These are phyloP conservation scores for Helicostylum pulchrum DNA, from an alignment of 192 early-diverging fungal species.

Conservation along the genomic window DNA sequence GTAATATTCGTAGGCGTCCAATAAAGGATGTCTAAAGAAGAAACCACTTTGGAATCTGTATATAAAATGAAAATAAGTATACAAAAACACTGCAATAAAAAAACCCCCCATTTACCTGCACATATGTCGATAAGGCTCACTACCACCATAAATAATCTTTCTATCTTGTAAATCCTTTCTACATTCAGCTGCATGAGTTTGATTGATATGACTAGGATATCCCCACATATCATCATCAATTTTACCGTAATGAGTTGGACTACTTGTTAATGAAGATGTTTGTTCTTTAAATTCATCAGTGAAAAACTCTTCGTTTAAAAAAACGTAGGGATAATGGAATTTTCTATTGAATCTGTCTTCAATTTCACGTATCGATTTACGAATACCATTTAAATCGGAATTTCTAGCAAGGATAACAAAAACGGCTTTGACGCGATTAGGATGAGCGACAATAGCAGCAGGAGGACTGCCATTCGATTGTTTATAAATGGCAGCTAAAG, in stretches of 20 bases:
- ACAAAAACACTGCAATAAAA: not conserved
- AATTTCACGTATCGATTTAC: conserved; percentile 57
- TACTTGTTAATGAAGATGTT: conserved; percentile 49
- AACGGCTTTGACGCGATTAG: conserved; percentile 45
- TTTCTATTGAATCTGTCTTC: conserved; percentile 78
- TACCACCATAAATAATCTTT: conserved; percentile 60
- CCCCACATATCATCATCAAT: conserved; percentile 62
- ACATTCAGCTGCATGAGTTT: conserved; percentile 48
- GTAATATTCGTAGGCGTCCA: conserved; percentile 72
- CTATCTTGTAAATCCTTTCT: conserved; percentile 49
- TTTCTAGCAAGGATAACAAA: conserved; percentile 81
- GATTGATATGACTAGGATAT: conserved; percentile 72
- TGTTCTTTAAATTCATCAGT: conserved; percentile 60
- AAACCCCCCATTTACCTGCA: conserved; percentile 48
- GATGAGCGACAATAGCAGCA: too few species aligned
- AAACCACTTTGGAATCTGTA: conserved; percentile 67
- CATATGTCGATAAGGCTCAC: conserved; percentile 71
- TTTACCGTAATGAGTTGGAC: conserved; percentile 55
- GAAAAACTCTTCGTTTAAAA: conserved; percentile 78
- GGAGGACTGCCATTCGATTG: not conserved
- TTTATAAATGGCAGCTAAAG: not conserved
- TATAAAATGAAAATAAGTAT: not conserved
- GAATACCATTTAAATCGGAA: conserved; percentile 57
- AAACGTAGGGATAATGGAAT: conserved; percentile 84
- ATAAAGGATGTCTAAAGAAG: conserved; percentile 70